Evolutionary conservation across 192 early-diverging fungal species (phyloP).

Genomic region (Thoreauomyces humboldtii): DNA sequence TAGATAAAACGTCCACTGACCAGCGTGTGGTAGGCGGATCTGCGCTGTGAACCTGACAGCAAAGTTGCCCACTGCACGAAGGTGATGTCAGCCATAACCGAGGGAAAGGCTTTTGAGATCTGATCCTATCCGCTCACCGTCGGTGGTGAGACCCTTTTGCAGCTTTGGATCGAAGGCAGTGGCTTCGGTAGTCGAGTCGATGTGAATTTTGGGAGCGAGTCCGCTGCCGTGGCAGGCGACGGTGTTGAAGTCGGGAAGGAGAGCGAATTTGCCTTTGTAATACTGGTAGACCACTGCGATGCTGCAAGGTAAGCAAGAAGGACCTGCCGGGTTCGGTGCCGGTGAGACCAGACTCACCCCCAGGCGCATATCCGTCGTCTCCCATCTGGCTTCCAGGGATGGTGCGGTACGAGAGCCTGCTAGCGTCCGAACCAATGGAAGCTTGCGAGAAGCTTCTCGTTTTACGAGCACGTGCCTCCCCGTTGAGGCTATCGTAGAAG

Average conservation of each 20-base stretch:
- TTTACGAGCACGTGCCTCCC: constrained; percentile 4
- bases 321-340: too few relatives aligned
- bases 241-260: constrained; percentile 28
- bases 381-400: neutral
- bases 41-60: constrained; percentile 26
- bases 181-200: constrained; percentile 13
- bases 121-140: too few relatives aligned
- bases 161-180: constrained; percentile 12
- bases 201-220: neutral
- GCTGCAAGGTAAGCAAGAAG: neutral
- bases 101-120: too few relatives aligned
- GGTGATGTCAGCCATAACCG: neutral
- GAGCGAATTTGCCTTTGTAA: constrained; percentile 24
- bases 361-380: constrained; percentile 17
- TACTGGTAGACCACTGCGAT: constrained; percentile 13
- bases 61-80: constrained; percentile 18
- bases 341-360: too few relatives aligned
- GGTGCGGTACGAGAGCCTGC: constrained; percentile 10
- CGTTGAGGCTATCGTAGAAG: neutral
- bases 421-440: constrained; percentile 5
- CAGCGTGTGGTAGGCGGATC: constrained; percentile 26
- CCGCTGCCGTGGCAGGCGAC: constrained; percentile 1
- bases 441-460: constrained; percentile 5
- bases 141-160: constrained; percentile 4
- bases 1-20: constrained; percentile 30